Evolutionary conservation across 2,329 filamentous ascomycete genomes (phyloP).

Genomic region (Fonsecaea pedrosoi): DNA sequence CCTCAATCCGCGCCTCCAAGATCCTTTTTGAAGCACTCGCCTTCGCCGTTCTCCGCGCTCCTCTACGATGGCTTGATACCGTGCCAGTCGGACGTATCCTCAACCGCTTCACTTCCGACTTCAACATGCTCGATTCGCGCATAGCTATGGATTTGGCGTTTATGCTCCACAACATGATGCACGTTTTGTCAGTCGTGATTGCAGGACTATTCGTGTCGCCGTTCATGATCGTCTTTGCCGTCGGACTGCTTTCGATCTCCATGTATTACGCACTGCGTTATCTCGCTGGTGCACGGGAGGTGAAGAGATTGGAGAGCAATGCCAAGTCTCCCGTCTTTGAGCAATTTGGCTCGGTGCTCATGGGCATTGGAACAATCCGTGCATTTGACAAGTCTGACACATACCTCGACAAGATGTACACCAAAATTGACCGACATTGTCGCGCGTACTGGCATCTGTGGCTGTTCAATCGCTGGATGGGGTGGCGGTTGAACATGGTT

Average conservation of each 20-base stretch:
- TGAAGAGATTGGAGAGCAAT: constrained; percentile 78
- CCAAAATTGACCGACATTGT: constrained; percentile 71
- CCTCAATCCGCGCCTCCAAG: constrained; percentile 73
- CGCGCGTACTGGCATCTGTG: constrained; percentile 71
- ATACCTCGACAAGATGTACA: constrained; percentile 74
- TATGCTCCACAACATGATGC: constrained; percentile 65
- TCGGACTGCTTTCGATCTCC: constrained; percentile 64
- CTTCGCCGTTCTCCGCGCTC: constrained; percentile 71
- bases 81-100: constrained; percentile 77
- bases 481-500: constrained; percentile 72
- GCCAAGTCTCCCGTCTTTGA: constrained; percentile 82
- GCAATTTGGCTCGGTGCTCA: constrained; percentile 74
- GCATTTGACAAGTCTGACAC: constrained; percentile 72
- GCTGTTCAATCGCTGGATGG: constrained; percentile 79
- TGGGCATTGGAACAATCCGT: constrained; percentile 76
- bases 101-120: constrained; percentile 80
- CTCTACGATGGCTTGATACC: constrained; percentile 80
- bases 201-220: constrained; percentile 72
- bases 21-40: constrained; percentile 71
- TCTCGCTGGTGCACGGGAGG: constrained; percentile 73
- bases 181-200: constrained; percentile 69
- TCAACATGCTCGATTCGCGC: constrained; percentile 73
- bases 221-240: constrained; percentile 67
- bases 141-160: constrained; percentile 69
- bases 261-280: constrained; percentile 67